Conservation (phyloP, 129 eudicot genomes). For the Gnaphalium uliginosum region DNA sequence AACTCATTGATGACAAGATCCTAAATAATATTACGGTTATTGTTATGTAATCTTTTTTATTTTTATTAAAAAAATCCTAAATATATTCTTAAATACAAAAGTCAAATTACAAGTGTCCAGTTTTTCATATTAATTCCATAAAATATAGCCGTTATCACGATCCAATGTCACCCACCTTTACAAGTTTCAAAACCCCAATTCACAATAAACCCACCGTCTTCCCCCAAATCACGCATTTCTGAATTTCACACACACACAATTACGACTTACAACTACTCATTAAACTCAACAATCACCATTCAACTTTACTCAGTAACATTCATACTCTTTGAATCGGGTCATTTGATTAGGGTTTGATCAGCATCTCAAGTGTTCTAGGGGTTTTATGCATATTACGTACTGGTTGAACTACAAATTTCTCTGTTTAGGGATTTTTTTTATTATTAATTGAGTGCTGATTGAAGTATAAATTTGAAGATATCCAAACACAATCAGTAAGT, state of each 20-base stretch:
- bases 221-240: background rate
- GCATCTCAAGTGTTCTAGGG: background rate
- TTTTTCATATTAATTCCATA: background rate
- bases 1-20: no score
- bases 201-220: constrained; percentile 2
- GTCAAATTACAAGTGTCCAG: background rate
- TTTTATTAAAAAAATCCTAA: background rate
- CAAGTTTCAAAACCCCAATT: constrained; percentile 20
- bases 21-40: background rate
- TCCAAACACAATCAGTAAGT: constrained; percentile 14
- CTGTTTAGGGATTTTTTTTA: background rate
- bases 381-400: background rate
- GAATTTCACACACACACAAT: background rate
- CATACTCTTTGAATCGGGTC: background rate
- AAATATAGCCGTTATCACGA: constrained; percentile 42
- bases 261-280: background rate
- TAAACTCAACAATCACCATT: background rate
- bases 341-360: background rate
- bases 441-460: background rate
- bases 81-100: background rate
- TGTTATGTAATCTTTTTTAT: no score
- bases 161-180: constrained; percentile 29
- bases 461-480: background rate
- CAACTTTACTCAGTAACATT: background rate
- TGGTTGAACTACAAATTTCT: background rate